Conservation (phyloP, 306 rosid genomes). For the Ceratonia siliqua region DNA sequence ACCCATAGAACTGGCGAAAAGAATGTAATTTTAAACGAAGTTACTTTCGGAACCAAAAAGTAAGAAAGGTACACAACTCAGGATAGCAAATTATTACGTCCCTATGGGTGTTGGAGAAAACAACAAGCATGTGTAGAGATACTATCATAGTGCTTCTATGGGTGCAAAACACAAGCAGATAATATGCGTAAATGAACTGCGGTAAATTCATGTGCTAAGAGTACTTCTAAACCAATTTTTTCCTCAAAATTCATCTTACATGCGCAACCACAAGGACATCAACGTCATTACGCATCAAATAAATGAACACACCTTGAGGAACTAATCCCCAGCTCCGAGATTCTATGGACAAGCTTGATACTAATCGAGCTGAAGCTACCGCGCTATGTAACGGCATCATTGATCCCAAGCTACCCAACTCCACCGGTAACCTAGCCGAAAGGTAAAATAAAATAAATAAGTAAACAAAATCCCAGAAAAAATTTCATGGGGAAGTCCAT, state of each 20-base stretch:
- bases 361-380: slow-evolving; percentile 76
- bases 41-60: not conserved
- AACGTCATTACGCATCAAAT: slow-evolving; percentile 2
- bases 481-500: not conserved
- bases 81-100: not conserved
- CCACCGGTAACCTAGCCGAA: slow-evolving; percentile 65
- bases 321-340: slow-evolving; percentile 77
- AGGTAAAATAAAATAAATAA: not conserved
- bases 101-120: not conserved
- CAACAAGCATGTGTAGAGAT: not conserved
- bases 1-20: not conserved
- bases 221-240: not conserved
- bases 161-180: slow-evolving; percentile 7
- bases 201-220: not conserved
- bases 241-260: slow-evolving; percentile 1
- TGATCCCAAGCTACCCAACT: slow-evolving; percentile 66
- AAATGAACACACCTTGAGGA: slow-evolving; percentile 71
- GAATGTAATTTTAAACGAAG: not conserved
- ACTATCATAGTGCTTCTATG: not conserved
- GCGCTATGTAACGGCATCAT: slow-evolving; percentile 75
- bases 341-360: slow-evolving; percentile 66
- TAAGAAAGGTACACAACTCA: not conserved
- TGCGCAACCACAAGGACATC: not conserved
- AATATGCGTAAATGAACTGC: not conserved
- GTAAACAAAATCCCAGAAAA: not conserved